Evolutionary conservation across 2,329 filamentous ascomycete species (phyloP).

Genomic region (Calonectria ilicicola): DNA sequence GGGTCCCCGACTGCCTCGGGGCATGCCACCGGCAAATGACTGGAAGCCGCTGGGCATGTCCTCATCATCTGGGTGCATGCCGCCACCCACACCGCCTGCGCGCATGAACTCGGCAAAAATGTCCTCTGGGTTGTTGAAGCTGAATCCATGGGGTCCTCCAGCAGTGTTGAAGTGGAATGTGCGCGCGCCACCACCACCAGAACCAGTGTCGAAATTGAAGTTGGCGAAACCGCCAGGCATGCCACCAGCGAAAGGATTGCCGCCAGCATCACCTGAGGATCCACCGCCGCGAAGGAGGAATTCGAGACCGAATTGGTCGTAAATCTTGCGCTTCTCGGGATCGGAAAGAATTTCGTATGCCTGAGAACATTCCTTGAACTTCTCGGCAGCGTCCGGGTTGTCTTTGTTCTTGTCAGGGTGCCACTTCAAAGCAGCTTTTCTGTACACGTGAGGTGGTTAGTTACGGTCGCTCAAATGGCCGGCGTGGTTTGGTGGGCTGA

Average conservation of each 20-base stretch:
- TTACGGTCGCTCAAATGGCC: constrained; percentile 10
- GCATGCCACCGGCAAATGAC: constrained; percentile 56
- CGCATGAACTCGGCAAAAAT: constrained; percentile 90
- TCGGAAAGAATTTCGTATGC: constrained; percentile 98
- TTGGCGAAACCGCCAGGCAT: constrained; percentile 66
- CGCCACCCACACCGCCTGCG: constrained; percentile 48
- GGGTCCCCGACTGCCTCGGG: constrained; percentile 52
- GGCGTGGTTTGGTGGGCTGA: neutral
- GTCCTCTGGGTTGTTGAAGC: constrained; percentile 84
- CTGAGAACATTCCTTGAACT: constrained; percentile 98
- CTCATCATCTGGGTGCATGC: constrained; percentile 58
- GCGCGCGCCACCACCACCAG: constrained; percentile 59
- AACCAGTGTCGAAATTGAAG: constrained; percentile 65
- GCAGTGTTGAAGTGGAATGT: constrained; percentile 75
- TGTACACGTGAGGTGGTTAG: constrained; percentile 57
- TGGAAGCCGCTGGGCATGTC: constrained; percentile 68
- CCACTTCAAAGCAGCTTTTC: constrained; percentile 89
- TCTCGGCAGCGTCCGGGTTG: constrained; percentile 85
- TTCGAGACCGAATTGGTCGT: constrained; percentile 95
- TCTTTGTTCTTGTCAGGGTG: constrained; percentile 99
- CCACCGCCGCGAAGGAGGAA: constrained; percentile 87
- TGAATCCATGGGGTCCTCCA: constrained; percentile 72
- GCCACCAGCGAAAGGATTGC: constrained; percentile 71
- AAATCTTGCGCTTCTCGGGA: constrained; percentile 94
- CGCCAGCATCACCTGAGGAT: constrained; percentile 67